phyloP scores from a whole-genome alignment of 345 rosid genomes.

The Gossypium arboreum region DNA sequence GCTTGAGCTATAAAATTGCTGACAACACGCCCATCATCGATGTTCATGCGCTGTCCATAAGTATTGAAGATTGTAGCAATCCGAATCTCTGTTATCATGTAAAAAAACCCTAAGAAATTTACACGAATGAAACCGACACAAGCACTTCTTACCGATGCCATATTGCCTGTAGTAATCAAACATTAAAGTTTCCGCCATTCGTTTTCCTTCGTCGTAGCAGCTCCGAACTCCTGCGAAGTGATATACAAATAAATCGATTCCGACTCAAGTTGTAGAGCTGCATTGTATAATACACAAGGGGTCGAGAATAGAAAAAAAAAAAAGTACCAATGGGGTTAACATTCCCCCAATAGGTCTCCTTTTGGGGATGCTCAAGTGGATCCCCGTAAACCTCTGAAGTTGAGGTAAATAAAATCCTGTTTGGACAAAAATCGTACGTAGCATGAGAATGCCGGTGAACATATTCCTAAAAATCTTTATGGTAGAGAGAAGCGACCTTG shows the following conservation, averaged over 20 bases:
- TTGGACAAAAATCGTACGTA: background rate
- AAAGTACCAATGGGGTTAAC: constrained; percentile 87
- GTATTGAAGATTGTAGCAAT: constrained; percentile 94
- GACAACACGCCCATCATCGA: constrained; percentile 94
- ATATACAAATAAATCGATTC: background rate
- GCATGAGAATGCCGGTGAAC: background rate
- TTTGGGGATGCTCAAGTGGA: constrained; percentile 87
- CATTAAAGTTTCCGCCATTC: constrained; percentile 92
- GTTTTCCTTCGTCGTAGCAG: constrained; percentile 93
- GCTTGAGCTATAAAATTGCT: constrained; percentile 98
- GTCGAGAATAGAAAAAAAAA: background rate
- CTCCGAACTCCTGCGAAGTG: constrained; percentile 66
- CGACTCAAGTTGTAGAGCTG: background rate
- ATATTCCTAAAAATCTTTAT: background rate
- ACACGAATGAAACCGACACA: background rate
- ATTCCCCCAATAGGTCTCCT: constrained; percentile 93
- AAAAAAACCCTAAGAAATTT: background rate
- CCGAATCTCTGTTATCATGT: constrained; percentile 48
- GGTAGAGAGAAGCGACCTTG: constrained; percentile 42
- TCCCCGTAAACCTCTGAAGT: constrained; percentile 95
- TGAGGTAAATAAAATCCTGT: constrained; percentile 89
- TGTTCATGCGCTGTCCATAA: constrained; percentile 95
- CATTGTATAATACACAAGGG: too few species aligned
- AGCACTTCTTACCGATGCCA: constrained; percentile 58
- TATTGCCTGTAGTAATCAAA: constrained; percentile 94